Base-by-base conservation (phyloP, 164 flowering plant genomes). In the Magnolia officinalis region DNA sequence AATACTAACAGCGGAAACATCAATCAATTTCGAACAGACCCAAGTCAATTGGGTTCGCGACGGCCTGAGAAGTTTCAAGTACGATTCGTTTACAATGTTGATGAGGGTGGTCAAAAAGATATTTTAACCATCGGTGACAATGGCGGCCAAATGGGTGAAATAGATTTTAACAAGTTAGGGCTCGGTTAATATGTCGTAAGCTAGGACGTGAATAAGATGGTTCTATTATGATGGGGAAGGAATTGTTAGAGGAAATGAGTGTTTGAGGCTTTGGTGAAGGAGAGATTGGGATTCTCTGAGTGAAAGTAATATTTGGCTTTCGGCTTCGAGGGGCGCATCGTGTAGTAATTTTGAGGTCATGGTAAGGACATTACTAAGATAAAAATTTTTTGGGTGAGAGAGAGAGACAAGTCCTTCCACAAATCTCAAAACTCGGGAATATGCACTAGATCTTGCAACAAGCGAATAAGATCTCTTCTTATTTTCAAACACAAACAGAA, bases 401-500 rank as follows among this genome's bases (percentile, higher is more conserved):
- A 26, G 29, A 26, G 29, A 26, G 29, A 26, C 29, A 26, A 26
- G 29, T 63, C 81, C 29, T 26, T 26, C 29, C 2, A 24, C 26
- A 24, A 26, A 26, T 26, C 29, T 26, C 29, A 79, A 82, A 95
- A 91, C 80, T 88, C 92, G 2, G 94, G 91, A 45, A 95, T 83
- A 80, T 86, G 85, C 76, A 82, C 83, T 84, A 95, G 78, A 37
- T 91, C 96, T 63, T 89, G 93, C 26, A 93, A 75, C 71, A 95
- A 80, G 26, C 97, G 83, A 77, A 93, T 31, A 2, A 95, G 85
- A 77, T 95, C 98, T 82, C 97, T 89, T 49, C 97, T 97, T 74
- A 95, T 90, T 79, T 78, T 82, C 77, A 91, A 78, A 82, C 95
- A 90, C 83, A 90, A 67, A 78, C 70, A 74, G 72, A 95, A 90